Percentiles rank a stretch among this genome's conserved stretches.
Conservation (phyloP, 495 filamentous ascomycete genomes). For the Xylaria bambusicola region DNA sequence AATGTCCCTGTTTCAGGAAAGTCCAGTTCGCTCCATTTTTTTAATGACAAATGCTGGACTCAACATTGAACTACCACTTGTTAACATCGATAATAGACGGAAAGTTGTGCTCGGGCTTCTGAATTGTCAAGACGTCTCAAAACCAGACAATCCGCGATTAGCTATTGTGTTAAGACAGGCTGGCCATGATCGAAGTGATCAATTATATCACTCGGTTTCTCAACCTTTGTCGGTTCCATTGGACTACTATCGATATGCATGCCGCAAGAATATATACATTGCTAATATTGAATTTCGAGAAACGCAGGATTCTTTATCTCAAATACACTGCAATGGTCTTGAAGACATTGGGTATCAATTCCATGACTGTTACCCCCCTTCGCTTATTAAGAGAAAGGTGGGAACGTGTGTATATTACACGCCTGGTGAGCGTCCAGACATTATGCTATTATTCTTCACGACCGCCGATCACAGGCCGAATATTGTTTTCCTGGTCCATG, state of each 20-base stretch:
- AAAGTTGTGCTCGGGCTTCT: neutral
- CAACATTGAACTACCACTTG: neutral
- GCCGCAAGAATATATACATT: neutral
- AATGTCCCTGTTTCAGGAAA: neutral
- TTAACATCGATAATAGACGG: neutral
- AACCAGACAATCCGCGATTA: neutral
- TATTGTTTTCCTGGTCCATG: neutral
- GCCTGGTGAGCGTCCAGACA: too few relatives aligned
- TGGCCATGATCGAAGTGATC: neutral
- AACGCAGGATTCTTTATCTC: neutral
- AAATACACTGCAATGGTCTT: neutral
- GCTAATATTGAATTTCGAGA: too few relatives aligned
- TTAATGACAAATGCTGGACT: neutral
- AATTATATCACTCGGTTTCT: neutral
- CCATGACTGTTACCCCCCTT: neutral
- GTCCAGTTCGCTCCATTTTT: neutral
- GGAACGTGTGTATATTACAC: too few relatives aligned
- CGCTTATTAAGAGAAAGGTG: neutral
- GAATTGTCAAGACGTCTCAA: neutral
- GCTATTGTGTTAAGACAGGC: neutral
- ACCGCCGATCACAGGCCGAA: neutral
- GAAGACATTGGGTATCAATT: neutral
- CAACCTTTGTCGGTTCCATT: neutral
- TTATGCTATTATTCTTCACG: too few relatives aligned
- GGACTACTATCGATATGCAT: neutral